A percentile compares a stretch with the other conserved stretches of the same genome.
Conservation (phyloP, 768 basidiomycete genomes). For the Suillus subluteus region DNA sequence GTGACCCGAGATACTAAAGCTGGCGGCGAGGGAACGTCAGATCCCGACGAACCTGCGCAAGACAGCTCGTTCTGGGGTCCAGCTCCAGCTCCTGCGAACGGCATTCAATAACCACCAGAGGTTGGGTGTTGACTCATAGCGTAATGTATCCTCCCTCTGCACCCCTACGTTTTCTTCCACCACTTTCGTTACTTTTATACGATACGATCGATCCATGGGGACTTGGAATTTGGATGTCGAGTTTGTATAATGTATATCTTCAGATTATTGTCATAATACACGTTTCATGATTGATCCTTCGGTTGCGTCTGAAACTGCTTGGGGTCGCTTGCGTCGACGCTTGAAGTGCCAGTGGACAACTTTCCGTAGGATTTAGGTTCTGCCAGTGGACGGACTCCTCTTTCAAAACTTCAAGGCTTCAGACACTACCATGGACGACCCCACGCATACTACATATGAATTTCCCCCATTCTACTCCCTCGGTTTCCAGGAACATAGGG, state of each 20-base stretch:
- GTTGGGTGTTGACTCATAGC: not conserved
- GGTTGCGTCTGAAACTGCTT: not conserved
- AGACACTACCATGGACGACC: not conserved
- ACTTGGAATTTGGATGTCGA: conserved; percentile 8
- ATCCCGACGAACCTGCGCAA: not conserved
- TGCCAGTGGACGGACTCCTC: too few species aligned
- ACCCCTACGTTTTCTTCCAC: conserved; percentile 2
- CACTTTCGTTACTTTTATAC: conserved; percentile 5
- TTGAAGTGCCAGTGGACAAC: not conserved
- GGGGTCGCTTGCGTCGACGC: not conserved
- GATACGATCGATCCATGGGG: not conserved
- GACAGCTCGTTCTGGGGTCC: not conserved
- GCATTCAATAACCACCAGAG: not conserved
- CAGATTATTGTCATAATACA: conserved; percentile 5
- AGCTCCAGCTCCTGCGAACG: too few species aligned
- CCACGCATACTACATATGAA: too few species aligned
- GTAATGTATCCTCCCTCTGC: not conserved
- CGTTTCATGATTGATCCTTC: not conserved
- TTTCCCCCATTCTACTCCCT: not conserved
- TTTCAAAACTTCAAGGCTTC: too few species aligned
- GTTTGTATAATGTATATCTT: conserved; percentile 7
- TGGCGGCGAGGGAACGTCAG: not conserved
- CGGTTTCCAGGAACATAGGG: not conserved
- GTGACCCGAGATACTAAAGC: not conserved
- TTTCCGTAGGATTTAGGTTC: too few species aligned